These are phyloP conservation scores for Pyrrhoderma lamaoense DNA, from an alignment of 1,284 basidiomycete species.

Conservation along the genomic window DNA sequence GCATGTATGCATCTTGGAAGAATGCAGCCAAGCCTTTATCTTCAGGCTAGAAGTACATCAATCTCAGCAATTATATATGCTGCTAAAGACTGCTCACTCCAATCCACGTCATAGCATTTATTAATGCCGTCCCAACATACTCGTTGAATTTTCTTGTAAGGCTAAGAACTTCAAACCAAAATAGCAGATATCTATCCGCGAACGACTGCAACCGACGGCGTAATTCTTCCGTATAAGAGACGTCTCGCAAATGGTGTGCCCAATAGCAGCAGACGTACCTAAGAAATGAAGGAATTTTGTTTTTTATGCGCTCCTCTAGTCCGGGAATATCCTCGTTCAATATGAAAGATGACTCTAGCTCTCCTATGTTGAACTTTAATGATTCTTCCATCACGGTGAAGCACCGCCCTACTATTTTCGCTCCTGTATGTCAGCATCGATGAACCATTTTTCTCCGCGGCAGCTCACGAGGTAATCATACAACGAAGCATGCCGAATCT, in stretches of 20 bases:
- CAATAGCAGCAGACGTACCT: background rate
- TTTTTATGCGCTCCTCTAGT: background rate
- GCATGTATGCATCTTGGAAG: slow-evolving; percentile 17
- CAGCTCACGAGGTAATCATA: background rate
- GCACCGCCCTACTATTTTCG: background rate
- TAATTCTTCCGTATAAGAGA: background rate
- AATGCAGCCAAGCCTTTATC: background rate
- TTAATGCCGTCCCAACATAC: background rate
- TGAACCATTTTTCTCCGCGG: background rate
- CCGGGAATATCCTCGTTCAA: background rate
- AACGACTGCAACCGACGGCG: background rate
- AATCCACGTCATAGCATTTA: background rate
- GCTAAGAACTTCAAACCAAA: slow-evolving; percentile 28
- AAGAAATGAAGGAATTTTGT: background rate
- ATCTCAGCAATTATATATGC: background rate
- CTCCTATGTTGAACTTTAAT: slow-evolving; percentile 6
- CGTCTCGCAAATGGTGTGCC: background rate
- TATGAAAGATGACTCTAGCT: background rate
- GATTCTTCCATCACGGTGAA: background rate
- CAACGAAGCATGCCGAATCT: background rate
- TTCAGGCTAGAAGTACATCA: background rate
- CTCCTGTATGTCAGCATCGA: background rate
- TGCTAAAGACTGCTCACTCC: slow-evolving; percentile 4
- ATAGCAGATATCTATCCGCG: slow-evolving; percentile 17
- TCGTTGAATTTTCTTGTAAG: slow-evolving; percentile 13